Evolutionary conservation across 2,329 filamentous ascomycete genomes (phyloP).

Genomic region (Fusarium pseudocircinatum): DNA sequence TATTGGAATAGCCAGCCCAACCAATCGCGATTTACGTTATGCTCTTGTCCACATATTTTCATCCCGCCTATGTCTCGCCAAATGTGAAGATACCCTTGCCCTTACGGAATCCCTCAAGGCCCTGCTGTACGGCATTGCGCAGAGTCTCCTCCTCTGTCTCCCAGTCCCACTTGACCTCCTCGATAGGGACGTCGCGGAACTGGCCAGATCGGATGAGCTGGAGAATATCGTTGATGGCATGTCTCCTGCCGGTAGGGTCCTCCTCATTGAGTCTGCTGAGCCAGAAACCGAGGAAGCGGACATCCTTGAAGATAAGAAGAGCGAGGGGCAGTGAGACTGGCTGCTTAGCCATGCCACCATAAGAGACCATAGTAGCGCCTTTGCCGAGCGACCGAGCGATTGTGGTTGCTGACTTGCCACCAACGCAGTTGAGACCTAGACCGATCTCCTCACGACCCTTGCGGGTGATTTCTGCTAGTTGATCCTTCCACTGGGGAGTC

Average conservation of each 20-base stretch:
- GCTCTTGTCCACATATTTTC: not conserved
- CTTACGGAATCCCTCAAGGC: constrained; percentile 82
- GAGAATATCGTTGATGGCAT: constrained; percentile 86
- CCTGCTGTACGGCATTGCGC: constrained; percentile 80
- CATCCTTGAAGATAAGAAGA: constrained; percentile 91
- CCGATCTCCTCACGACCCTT: constrained; percentile 76
- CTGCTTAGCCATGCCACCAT: constrained; percentile 93
- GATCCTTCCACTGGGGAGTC: constrained; percentile 68
- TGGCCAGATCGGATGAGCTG: constrained; percentile 76
- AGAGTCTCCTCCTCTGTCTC: constrained; percentile 77
- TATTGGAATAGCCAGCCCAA: not conserved
- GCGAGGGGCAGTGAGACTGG: constrained; percentile 84
- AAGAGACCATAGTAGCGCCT: constrained; percentile 84
- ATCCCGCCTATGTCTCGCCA: constrained; percentile 59
- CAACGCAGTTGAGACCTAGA: constrained; percentile 92
- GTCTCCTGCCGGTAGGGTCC: constrained; percentile 76
- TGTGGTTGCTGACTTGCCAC: constrained; percentile 82
- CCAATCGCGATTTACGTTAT: not conserved
- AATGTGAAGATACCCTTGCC: constrained; percentile 95
- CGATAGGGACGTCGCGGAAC: constrained; percentile 85
- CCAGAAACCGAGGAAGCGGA: constrained; percentile 94
- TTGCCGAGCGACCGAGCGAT: constrained; percentile 78
- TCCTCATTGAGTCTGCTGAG: constrained; percentile 87
- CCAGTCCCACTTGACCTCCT: constrained; percentile 84
- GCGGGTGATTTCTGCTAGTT: constrained; percentile 72